phyloP scores from a whole-genome alignment of 176 grass and related monocot genomes.

The Oryza officinalis region DNA sequence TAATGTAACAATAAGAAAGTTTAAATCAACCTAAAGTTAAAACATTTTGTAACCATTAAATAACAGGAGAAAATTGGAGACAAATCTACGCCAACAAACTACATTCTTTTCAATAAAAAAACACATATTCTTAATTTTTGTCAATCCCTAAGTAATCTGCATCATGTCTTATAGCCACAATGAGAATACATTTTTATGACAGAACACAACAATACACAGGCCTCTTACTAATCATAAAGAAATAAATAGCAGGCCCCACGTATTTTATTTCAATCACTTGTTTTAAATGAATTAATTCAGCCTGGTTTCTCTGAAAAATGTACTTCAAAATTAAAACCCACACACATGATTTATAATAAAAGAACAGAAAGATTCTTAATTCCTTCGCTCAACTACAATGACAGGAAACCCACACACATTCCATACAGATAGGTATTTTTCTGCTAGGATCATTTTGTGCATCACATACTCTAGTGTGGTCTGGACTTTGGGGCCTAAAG shows the following conservation, averaged over 20 bases:
- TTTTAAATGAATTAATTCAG: background rate
- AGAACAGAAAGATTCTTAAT: background rate
- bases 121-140: background rate
- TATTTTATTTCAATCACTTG: background rate
- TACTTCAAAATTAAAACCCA: background rate
- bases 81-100: background rate
- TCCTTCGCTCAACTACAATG: background rate
- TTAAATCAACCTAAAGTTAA: background rate
- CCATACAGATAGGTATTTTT: too few species aligned
- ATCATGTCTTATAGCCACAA: background rate
- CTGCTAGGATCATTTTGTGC: too few species aligned
- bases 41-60: background rate
- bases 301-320: background rate
- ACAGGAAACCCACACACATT: background rate
- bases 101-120: background rate
- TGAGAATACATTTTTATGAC: background rate
- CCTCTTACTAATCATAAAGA: background rate
- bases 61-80: background rate
- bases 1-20: constrained; percentile 6
- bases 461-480: too few species aligned
- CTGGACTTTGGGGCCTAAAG: too few species aligned
- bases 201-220: background rate
- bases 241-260: background rate
- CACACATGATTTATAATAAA: too few species aligned
- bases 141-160: constrained; percentile 2